Evolutionary conservation across 257 asterid genomes (phyloP).

Genomic region (Handroanthus guayacan): DNA sequence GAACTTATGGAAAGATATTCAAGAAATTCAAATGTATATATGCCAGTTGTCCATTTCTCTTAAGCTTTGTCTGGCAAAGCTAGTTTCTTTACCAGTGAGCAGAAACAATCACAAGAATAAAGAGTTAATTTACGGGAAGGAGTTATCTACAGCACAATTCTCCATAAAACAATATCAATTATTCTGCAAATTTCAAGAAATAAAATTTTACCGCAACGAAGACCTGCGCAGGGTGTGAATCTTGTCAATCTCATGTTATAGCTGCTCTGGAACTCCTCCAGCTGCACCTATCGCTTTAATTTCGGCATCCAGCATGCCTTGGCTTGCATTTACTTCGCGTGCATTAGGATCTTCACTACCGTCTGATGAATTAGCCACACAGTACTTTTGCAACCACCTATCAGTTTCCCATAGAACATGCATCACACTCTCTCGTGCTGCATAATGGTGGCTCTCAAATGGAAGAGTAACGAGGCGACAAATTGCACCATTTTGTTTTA

Average conservation of each 20-base stretch:
- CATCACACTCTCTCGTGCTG: conserved; percentile 98
- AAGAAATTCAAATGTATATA: neutral
- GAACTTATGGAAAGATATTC: too few species aligned
- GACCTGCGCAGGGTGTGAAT: conserved; percentile 55
- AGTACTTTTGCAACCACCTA: conserved; percentile 85
- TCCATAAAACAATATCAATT: too few species aligned
- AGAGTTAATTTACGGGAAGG: neutral
- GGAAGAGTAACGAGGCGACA: conserved; percentile 94
- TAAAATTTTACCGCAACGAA: conserved; percentile 62
- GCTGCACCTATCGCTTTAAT: conserved; percentile 65
- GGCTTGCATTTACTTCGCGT: conserved; percentile 32
- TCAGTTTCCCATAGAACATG: conserved; percentile 99
- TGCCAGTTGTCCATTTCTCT: neutral
- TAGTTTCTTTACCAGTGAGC: too few species aligned
- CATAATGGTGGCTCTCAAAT: conserved; percentile 91
- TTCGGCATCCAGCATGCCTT: conserved; percentile 44
- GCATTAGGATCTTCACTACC: conserved; percentile 44
- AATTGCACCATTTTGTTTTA: conserved; percentile 97
- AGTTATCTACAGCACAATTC: neutral
- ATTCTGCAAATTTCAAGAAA: neutral
- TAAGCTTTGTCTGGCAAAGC: too few species aligned
- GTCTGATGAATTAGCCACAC: conserved; percentile 58
- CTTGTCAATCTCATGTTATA: conserved; percentile 46
- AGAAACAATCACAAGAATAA: neutral
- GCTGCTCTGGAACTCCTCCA: conserved; percentile 69